Evolutionary conservation across 768 basidiomycete species (phyloP), one percentile per base, ranked within the genome.

Genomic region (Exsudoporus frostii): DNA sequence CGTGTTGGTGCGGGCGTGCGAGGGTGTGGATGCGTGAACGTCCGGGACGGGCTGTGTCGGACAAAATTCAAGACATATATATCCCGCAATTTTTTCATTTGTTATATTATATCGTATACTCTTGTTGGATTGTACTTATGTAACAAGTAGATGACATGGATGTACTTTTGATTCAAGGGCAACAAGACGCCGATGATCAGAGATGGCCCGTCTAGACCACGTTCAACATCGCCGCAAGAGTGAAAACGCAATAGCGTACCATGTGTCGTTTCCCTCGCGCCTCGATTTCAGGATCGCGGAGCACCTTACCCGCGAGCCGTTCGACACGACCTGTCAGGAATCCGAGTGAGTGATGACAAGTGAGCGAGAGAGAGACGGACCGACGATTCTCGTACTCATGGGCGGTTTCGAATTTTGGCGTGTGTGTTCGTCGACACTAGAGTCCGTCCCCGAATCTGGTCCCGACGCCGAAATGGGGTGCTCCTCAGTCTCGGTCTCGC

Each of bases 1-100:
- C 13, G 73, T 81, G n/a, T 70, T 89, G n/a, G 78, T 77, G 11
- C 74, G 70, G 15, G 62, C 85, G 37, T 86, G 88, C 33, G 62
- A 41, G 14, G 68, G 53, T 0, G 33, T 71, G 5, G 59, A 57
- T 11, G 50, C 19, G 9, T 67, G 41, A 63, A 44, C 1, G 34
- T 13, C 6, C 6, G 44, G 19, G 5, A 14, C 7, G 19, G 38
- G 8, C 8, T 19, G 6, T 45, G 19, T 8, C 9, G 14, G 44
- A 17, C 4, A 9, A 6, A 7, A 11, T 14, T 3, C 29, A 19
- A 19, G n/a, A 9, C 7, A 45, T 45, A 15, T 45, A 45, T 45
- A 34, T 33, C 45, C 15, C 17, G 22, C 9, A 24, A n/a, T n/a
- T 24, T 40, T 41, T 41, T 2, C 5, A 7, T 4, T 19, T 9